Evolutionary conservation across 1,284 basidiomycete genomes (phyloP), one percentile per base, ranked within the genome.

Genomic region (Trichosporon asahii): DNA sequence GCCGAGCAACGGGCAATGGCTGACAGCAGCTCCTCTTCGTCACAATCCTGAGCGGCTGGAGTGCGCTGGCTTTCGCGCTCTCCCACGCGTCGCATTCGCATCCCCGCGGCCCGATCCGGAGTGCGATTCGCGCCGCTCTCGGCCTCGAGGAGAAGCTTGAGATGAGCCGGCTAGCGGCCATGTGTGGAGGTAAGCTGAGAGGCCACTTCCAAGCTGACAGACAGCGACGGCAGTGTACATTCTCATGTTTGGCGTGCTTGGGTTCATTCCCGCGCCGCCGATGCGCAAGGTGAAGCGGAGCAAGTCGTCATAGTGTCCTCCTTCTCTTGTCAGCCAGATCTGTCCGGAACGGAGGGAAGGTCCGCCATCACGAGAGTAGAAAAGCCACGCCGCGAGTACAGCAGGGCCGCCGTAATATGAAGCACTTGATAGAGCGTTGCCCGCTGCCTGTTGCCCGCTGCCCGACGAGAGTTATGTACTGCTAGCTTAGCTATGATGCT

Each of bases 11-110:
- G 44, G 18, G 9, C 31, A 4, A 33, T 9, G 15, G 25, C 68
- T 64, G 25, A 68, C 63, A 2, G 2, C 68, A 73, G 72, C 61
- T 68, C 15, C 73, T 84, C 33, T 83, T 82, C 2, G 33, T 70
- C 1, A 73, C 81, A 8, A 84, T 84, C 67, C 72, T 84, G 11
- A 69, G 77, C 15, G 81, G 82, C 8, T 84, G 81, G 81, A 74
- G 75, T 29, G 72, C 67, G 31, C 75, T 80, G 46, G 77, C 80
- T 44, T 70, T 79, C n/a, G 75, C 82, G 9, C 75, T 84, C 23
- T 77, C 76, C 0, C 76, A 80, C 64, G 77, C 78, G 23, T 78
- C 77, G 18, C 77, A 79, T 70, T 69, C 69, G 7, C 63, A 73
- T 0, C 70, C 74, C 3, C 60, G 76, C 9, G 69, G 74, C 2